A percentile compares a stretch with the other conserved stretches of the same genome.
These are phyloP conservation scores for Eruca vesicaria DNA, from an alignment of 441 rosid species.

Conservation along the genomic window DNA sequence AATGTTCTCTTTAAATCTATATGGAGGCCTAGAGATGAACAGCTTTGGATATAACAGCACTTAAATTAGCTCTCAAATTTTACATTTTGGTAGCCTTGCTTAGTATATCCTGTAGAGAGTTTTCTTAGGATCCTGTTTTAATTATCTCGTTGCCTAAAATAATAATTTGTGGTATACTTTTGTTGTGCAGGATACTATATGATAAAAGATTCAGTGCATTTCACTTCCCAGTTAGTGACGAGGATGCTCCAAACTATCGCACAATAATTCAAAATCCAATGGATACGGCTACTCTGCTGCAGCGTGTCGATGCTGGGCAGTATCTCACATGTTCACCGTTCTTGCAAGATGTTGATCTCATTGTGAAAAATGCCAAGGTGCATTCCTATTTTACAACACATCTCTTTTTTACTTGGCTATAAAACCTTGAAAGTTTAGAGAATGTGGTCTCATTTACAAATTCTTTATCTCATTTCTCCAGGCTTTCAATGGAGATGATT, in stretches of 20 bases:
- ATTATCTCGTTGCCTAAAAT: background rate
- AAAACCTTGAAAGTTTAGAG: background rate
- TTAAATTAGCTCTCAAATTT: too few species aligned
- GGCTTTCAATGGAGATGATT: conserved; percentile 95
- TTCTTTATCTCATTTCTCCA: conserved; percentile 33
- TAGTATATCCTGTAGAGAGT: conserved; percentile 2
- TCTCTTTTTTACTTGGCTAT: background rate
- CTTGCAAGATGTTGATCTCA: conserved; percentile 87
- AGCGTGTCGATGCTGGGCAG: conserved; percentile 88
- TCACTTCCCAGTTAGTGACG: conserved; percentile 93
- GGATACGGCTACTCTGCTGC: conserved; percentile 93
- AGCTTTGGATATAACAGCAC: too few species aligned
- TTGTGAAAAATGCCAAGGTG: conserved; percentile 92
- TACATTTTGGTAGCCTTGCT: background rate
- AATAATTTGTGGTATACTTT: conserved; percentile 1
- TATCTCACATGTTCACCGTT: conserved; percentile 82
- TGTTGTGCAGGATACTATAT: conserved; percentile 69
- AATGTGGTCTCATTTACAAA: conserved; percentile 4
- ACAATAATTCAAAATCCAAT: conserved; percentile 89
- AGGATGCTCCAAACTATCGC: conserved; percentile 97
- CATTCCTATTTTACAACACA: background rate
- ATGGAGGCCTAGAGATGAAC: too few species aligned
- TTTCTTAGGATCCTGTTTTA: background rate
- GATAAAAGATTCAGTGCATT: conserved; percentile 93
- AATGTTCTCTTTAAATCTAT: too few species aligned